Conservation (phyloP, 2,329 filamentous ascomycete genomes). For the Fusarium clavum region DNA sequence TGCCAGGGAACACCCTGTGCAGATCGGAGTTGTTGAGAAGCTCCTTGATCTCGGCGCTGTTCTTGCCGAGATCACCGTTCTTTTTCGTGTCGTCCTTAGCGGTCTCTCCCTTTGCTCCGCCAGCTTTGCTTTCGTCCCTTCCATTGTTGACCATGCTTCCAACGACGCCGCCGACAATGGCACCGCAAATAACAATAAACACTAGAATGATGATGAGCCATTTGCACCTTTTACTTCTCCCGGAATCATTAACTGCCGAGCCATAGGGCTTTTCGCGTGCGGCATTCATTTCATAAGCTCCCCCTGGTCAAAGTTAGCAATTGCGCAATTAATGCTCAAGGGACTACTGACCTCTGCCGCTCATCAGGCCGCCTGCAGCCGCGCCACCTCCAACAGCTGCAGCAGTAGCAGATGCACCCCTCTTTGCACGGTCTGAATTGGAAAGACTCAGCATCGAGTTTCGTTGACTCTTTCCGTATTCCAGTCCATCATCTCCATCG, state of each 20-base stretch:
- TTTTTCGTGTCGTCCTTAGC: conserved; percentile 68
- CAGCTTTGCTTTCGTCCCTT: conserved; percentile 18
- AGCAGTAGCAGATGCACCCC: conserved; percentile 50
- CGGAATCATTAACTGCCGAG: conserved; percentile 69
- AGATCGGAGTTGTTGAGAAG: conserved; percentile 84
- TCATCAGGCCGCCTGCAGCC: conserved; percentile 55
- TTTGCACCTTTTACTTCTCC: conserved; percentile 72
- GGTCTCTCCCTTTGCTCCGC: conserved; percentile 55
- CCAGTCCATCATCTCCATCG: conserved; percentile 87
- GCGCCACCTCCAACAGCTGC: conserved; percentile 60
- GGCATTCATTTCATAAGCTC: conserved; percentile 49
- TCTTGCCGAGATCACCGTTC: conserved; percentile 77
- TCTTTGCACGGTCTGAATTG: conserved; percentile 52
- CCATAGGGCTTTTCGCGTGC: conserved; percentile 72
- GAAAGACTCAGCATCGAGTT: conserved; percentile 71
- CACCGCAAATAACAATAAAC: conserved; percentile 74
- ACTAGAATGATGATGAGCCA: conserved; percentile 75
- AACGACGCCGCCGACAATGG: conserved; percentile 78
- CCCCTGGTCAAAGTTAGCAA: conserved; percentile 37
- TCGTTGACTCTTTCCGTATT: conserved; percentile 61
- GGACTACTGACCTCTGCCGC: conserved; percentile 43
- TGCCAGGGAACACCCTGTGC: conserved; percentile 93
- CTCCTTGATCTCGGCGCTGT: conserved; percentile 82
- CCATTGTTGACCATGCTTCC: conserved; percentile 74
- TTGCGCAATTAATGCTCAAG: background rate